Base-by-base conservation (phyloP, 2,329 filamentous ascomycete species). In the Xylaria arbuscula region DNA sequence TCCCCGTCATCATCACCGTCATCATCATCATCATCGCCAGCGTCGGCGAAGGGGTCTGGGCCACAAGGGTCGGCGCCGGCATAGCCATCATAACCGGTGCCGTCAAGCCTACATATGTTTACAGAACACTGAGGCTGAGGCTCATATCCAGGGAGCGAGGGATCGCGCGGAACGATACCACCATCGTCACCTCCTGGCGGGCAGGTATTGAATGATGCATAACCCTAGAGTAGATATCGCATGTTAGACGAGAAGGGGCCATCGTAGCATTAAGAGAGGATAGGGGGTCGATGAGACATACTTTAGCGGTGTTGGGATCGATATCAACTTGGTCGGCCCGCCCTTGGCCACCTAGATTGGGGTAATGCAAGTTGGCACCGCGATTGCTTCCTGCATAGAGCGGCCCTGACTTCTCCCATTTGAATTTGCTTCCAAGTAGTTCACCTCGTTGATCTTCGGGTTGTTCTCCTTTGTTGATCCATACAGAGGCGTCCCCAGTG, bases 401-500 rank as follows among this genome's bases (percentile, higher is more conserved):
- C 38, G 40, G 36, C 53, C 53, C 47, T 53, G 32, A 10, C 42
- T 42, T 59, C 2, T n/a, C 34, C 53, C 62, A 65, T 19, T 40
- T 34, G n/a, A 65, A 58, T 13, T 40, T 51, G 47, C 42, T 58
- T 11, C 58, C 58, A 40, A 8, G 10, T 9, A 40, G 11, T 15
- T 7, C 34, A 3, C 15, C 40, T 5, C 28, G 40, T 24, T 56
- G 22, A 40, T 15, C 19, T 58, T 36, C 40, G 36, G 54, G 24
- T 11, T 13, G 40, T 40, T 51, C 45, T 19, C 62, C 55, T 13
- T 45, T n/a, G 34, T 64, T 64, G 17, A 15, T 38, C 62, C 62
- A 64, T 9, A 58, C 62, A 24, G 40, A 58, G 34, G 24, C 54
- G 9, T 64, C 62, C 6, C 53, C 62, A 24, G 11, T 64, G 32